Evolutionary conservation across 2,329 filamentous ascomycete genomes (phyloP).

Genomic region (Fusarium coffeatum): DNA sequence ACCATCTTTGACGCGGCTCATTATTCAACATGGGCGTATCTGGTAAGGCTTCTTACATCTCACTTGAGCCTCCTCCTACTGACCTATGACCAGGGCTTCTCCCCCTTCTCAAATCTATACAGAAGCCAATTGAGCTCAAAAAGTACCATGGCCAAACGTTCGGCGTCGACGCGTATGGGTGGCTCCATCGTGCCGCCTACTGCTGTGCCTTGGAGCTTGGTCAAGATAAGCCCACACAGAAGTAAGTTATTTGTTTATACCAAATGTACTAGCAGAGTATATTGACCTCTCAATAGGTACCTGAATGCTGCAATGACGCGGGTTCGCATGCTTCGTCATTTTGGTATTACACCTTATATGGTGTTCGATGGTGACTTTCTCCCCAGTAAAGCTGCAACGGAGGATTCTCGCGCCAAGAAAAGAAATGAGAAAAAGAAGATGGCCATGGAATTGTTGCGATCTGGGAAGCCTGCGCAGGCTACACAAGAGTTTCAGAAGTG

Average conservation of each 20-base stretch:
- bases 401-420: slow-evolving; percentile 78
- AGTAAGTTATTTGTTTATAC: slow-evolving; percentile 64
- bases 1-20: slow-evolving; percentile 20
- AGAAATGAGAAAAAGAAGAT: slow-evolving; percentile 80
- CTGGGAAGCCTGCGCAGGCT: slow-evolving; percentile 84
- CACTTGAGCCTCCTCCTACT: slow-evolving; percentile 20
- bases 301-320: slow-evolving; percentile 91
- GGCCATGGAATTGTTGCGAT: slow-evolving; percentile 82
- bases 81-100: slow-evolving; percentile 73
- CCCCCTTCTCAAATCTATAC: slow-evolving; percentile 94
- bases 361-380: slow-evolving; percentile 97
- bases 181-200: slow-evolving; percentile 94
- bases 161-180: slow-evolving; percentile 97
- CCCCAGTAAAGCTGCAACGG: slow-evolving; percentile 91
- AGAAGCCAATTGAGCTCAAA: slow-evolving; percentile 86
- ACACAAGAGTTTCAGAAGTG: slow-evolving; percentile 92
- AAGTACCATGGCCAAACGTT: slow-evolving; percentile 89
- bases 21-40: slow-evolving; percentile 53
- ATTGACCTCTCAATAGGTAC: slow-evolving; percentile 66
- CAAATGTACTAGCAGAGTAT: background rate
- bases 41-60: slow-evolving; percentile 41
- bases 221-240: slow-evolving; percentile 85
- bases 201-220: slow-evolving; percentile 92
- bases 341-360: slow-evolving; percentile 92
- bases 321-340: slow-evolving; percentile 93